Evolutionary conservation across 2,329 filamentous ascomycete genomes (phyloP).

Genomic region (Acrodontium crateriforme): DNA sequence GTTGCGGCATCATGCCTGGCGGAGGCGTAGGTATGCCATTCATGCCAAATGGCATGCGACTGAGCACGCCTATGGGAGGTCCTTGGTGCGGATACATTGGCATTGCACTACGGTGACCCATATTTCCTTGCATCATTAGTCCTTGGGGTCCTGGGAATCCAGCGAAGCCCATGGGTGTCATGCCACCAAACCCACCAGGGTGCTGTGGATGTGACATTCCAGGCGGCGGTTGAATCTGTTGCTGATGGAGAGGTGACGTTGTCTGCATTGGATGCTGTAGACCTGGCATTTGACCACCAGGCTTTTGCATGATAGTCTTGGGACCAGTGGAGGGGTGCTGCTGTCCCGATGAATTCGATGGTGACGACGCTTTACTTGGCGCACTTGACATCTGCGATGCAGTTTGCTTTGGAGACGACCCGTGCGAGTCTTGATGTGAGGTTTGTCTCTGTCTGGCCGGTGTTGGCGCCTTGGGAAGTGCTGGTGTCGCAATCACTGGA

Average conservation of each 20-base stretch:
- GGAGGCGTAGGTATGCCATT: constrained; percentile 28
- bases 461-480: constrained; percentile 67
- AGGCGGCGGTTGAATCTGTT: constrained; percentile 44
- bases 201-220: constrained; percentile 37
- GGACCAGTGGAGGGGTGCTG: constrained; percentile 52
- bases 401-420: constrained; percentile 55
- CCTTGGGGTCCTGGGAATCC: constrained; percentile 40
- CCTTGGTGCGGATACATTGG: constrained; percentile 41
- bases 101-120: constrained; percentile 39
- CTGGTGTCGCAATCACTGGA: constrained; percentile 64
- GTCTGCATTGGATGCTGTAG: constrained; percentile 14
- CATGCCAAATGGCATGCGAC: constrained; percentile 35
- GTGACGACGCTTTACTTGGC: constrained; percentile 42
- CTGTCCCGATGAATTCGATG: constrained; percentile 42
- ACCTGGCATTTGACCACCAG: constrained; percentile 34
- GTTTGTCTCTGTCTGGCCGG: constrained; percentile 62
- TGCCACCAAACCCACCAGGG: constrained; percentile 28
- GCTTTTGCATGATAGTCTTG: constrained; percentile 49
- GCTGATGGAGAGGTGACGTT: constrained; percentile 42
- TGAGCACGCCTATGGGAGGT: constrained; percentile 33
- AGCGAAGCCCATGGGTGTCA: constrained; percentile 43
- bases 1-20: constrained; percentile 42
- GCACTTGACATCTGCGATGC: constrained; percentile 31
- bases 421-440: constrained; percentile 64
- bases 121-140: constrained; percentile 37